phyloP scores from a whole-genome alignment of 2,329 filamentous ascomycete genomes.

The Purpureocillium lavendulum region DNA sequence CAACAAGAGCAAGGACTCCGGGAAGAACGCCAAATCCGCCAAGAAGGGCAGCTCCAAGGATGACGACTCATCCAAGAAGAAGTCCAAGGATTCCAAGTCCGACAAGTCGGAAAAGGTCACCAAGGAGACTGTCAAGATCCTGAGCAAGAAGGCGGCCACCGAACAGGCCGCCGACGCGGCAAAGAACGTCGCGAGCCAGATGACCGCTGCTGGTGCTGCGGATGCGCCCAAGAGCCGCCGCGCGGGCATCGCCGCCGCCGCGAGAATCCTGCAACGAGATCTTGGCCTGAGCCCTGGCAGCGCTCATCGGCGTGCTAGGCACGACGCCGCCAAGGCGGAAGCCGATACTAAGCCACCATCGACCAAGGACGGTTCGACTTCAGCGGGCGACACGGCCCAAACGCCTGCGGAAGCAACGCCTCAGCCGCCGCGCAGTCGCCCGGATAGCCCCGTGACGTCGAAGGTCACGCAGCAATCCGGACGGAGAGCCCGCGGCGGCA shows the following conservation, averaged over 20 bases:
- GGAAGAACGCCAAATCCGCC: conserved; percentile 37
- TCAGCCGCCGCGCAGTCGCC: conserved; percentile 13
- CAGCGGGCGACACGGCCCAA: conserved; percentile 13
- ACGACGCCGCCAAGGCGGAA: conserved; percentile 50
- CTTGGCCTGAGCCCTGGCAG: conserved; percentile 56
- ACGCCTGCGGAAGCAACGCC: conserved; percentile 8
- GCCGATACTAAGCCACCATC: conserved; percentile 31
- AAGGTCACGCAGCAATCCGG: conserved; percentile 17
- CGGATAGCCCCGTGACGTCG: conserved; percentile 11
- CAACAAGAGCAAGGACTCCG: conserved; percentile 52
- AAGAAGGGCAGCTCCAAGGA: conserved; percentile 36
- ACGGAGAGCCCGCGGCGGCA: conserved; percentile 26
- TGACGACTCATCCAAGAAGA: conserved; percentile 52
- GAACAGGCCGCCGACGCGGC: conserved; percentile 40
- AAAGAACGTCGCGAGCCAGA: conserved; percentile 31
- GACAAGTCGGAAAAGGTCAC: conserved; percentile 41
- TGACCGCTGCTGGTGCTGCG: conserved; percentile 17
- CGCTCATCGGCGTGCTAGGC: conserved; percentile 51
- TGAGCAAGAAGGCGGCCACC: conserved; percentile 48
- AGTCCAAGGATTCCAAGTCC: conserved; percentile 51
- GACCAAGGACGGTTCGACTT: conserved; percentile 21
- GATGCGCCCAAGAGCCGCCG: conserved; percentile 46
- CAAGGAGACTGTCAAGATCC: conserved; percentile 54
- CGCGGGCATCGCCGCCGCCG: conserved; percentile 54
- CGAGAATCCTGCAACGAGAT: conserved; percentile 57